Evolutionary conservation across 2,329 filamentous ascomycete genomes (phyloP).

Genomic region (Arthrinium phaeospermum): DNA sequence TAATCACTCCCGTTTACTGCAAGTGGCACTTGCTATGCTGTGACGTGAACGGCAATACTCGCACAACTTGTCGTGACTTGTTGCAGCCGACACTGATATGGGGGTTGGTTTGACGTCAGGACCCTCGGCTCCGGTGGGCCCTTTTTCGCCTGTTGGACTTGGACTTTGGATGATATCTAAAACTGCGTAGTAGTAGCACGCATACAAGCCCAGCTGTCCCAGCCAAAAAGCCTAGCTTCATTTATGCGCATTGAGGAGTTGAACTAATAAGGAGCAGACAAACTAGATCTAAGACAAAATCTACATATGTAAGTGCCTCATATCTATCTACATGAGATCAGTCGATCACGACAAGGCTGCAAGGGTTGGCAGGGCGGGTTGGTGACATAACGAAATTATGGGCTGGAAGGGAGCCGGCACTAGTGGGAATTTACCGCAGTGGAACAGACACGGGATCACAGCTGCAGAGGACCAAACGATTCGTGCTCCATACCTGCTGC

Average conservation of each 20-base stretch:
- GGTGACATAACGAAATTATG: background rate
- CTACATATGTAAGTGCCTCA: background rate
- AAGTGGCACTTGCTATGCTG: background rate
- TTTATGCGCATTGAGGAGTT: background rate
- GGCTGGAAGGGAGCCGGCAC: background rate
- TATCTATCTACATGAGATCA: background rate
- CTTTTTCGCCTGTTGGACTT: background rate
- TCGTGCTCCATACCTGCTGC: background rate
- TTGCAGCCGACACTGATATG: background rate
- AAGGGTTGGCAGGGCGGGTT: background rate
- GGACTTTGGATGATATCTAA: constrained; percentile 9
- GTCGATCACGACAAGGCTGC: background rate
- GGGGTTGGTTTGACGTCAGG: constrained; percentile 7
- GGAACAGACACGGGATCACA: constrained; percentile 6
- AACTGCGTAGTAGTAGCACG: background rate
- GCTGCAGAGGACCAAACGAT: background rate
- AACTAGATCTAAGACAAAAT: no score
- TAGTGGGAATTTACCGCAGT: constrained; percentile 12
- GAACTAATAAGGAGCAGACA: background rate
- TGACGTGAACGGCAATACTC: background rate
- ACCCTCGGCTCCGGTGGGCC: background rate
- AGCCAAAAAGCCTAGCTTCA: background rate
- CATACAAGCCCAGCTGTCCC: background rate
- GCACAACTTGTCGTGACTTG: background rate
- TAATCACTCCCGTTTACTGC: background rate